Base-by-base conservation (phyloP, 2,329 filamentous ascomycete genomes). In the Ploettnerulaceae sp. region DNA sequence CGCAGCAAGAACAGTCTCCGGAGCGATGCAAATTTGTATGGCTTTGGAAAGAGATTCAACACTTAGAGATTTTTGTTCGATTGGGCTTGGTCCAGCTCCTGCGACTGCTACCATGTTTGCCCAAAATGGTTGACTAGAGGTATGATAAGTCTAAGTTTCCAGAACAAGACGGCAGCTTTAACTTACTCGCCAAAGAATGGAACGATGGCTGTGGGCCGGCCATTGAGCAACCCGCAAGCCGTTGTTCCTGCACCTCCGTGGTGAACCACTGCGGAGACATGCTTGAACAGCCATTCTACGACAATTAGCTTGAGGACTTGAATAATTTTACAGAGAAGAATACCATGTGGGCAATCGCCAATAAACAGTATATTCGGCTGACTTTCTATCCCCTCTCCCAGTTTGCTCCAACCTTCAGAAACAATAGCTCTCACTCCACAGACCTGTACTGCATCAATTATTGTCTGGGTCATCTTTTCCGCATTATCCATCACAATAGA, bases 101-200 rank as follows among this genome's bases (percentile, higher is more conserved):
- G 67, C 67, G 20, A 57, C 55, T 2, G 62, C 61, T 1, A 71
- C 61, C 67, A 71, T 70, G 8, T 62, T 56, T 8, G 66, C 68
- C 69, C 69, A 72, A 49, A 71, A 72, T n/a, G 67, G 67, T 52
- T 71, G 69, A 31, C 47, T 50, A 29, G 24, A 12, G 35, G 9
- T 41, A 14, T 18, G 18, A 47, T 11, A 40, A 28, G 5, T 31
- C 44, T 5, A 38, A 26, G 9, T 9, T 29, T 9, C 11, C 11
- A 29, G 25, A 26, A n/a, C 14, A 29, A n/a, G 9, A 11, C 26
- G 3, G 26, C 9, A n/a, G 3, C 7, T n/a, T 3, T n/a, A 29
- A 44, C 49, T 40, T 36, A 52, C 49, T 69, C 67, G 26, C 68
- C 68, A 51, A 71, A 71, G 49, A 71, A 68, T 7, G 66, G 66